Conservation (phyloP, 2,329 filamentous ascomycete genomes). For the Plenodomus biglobosus region DNA sequence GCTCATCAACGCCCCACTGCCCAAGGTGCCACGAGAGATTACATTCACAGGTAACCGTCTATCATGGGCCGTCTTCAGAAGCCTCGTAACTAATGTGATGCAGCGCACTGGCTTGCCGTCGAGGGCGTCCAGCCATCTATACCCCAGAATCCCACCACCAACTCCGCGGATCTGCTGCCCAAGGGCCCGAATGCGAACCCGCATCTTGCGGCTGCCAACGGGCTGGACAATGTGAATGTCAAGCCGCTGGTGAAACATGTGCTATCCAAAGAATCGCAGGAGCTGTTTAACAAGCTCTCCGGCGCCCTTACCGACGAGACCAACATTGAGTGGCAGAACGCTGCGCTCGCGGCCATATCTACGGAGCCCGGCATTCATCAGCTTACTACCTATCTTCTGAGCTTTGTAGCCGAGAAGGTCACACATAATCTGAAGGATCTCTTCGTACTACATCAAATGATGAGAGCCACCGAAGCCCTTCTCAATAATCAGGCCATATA, state of each 20-base stretch:
- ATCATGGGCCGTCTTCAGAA: not conserved
- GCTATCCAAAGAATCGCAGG: slow-evolving; percentile 89
- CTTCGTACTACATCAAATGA: slow-evolving; percentile 86
- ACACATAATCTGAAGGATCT: slow-evolving; percentile 90
- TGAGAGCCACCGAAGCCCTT: slow-evolving; percentile 83
- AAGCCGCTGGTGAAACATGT: slow-evolving; percentile 95
- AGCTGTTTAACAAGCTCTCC: slow-evolving; percentile 97
- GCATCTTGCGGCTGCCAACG: slow-evolving; percentile 77
- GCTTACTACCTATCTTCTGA: slow-evolving; percentile 92
- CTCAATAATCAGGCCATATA: slow-evolving; percentile 82
- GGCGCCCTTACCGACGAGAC: slow-evolving; percentile 83
- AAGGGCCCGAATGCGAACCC: slow-evolving; percentile 89
- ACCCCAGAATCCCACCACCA: slow-evolving; percentile 88
- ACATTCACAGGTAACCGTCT: slow-evolving; percentile 74
- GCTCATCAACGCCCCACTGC: slow-evolving; percentile 92
- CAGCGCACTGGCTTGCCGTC: slow-evolving; percentile 95
- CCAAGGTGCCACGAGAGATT: slow-evolving; percentile 91
- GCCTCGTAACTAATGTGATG: slow-evolving; percentile 9
- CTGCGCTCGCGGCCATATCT: slow-evolving; percentile 80
- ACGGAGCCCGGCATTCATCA: slow-evolving; percentile 94
- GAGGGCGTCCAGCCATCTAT: slow-evolving; percentile 97
- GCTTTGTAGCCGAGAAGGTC: slow-evolving; percentile 93
- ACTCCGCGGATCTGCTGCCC: slow-evolving; percentile 83
- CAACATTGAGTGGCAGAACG: slow-evolving; percentile 81
- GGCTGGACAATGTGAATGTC: slow-evolving; percentile 79